Percentiles rank a stretch among this genome's conserved stretches.
Evolutionary conservation across 768 basidiomycete species (phyloP).

Genomic region (Sarcodon sp.): DNA sequence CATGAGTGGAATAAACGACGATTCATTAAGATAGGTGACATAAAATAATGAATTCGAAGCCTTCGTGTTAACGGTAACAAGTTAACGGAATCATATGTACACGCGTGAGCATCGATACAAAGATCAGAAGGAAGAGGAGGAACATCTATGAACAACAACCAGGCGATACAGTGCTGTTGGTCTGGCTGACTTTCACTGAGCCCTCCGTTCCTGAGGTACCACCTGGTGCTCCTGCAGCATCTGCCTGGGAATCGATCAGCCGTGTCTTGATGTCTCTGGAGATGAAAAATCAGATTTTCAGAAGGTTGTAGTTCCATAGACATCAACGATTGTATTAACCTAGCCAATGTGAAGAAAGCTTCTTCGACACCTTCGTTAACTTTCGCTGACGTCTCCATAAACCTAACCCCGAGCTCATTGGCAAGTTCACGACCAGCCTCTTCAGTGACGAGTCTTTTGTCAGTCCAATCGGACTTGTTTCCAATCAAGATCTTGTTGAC

Average conservation of each 20-base stretch:
- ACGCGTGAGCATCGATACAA: no score
- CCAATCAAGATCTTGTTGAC: constrained; percentile 99
- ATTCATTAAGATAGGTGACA: neutral
- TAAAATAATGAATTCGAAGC: neutral
- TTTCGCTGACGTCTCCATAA: constrained; percentile 98
- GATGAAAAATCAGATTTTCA: neutral
- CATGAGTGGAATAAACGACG: no score
- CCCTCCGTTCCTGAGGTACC: constrained; percentile 32
- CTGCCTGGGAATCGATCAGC: constrained; percentile 87
- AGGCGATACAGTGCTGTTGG: constrained; percentile 25
- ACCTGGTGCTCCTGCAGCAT: constrained; percentile 28
- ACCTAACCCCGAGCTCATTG: constrained; percentile 86
- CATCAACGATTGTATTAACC: constrained; percentile 35
- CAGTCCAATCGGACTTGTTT: constrained; percentile 98
- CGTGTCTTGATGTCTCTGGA: constrained; percentile 93
- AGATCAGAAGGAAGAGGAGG: neutral
- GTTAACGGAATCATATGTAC: neutral
- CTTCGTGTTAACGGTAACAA: neutral
- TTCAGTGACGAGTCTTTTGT: constrained; percentile 85
- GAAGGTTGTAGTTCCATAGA: neutral
- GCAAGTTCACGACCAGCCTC: constrained; percentile 91
- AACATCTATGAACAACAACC: constrained; percentile 33
- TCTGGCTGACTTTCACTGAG: constrained; percentile 56
- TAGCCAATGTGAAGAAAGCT: constrained; percentile 93
- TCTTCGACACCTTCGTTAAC: constrained; percentile 96